Conservation (phyloP, 225 moss, liverwort and hornwort species). For the Marchantia polymorpha region DNA sequence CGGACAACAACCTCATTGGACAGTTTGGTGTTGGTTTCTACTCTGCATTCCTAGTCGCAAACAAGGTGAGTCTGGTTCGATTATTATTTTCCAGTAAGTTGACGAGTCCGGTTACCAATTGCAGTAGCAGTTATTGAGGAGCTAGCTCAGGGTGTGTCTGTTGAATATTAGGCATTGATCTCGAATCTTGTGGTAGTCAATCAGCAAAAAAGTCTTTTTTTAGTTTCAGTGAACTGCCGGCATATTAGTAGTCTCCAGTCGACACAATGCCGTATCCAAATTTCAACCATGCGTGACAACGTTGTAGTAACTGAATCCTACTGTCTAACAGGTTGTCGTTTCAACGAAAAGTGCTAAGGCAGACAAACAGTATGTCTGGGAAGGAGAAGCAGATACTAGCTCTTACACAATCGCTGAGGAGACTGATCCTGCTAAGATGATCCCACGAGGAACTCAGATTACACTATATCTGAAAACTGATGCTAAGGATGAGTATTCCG, state of each 20-base stretch:
- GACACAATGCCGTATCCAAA: too few species aligned
- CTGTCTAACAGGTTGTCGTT: conserved; percentile 53
- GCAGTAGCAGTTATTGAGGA: too few species aligned
- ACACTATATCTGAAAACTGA: conserved; percentile 84
- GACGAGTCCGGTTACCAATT: too few species aligned
- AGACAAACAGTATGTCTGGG: conserved; percentile 86
- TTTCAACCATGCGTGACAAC: too few species aligned
- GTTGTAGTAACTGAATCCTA: too few species aligned
- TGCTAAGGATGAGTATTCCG: conserved; percentile 85
- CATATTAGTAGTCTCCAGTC: too few species aligned
- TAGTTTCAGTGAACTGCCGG: too few species aligned
- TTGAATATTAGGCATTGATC: too few species aligned
- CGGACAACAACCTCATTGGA: conserved; percentile 87
- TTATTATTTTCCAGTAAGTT: too few species aligned
- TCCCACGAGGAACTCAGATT: conserved; percentile 73
- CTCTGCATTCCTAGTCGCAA: conserved; percentile 84
- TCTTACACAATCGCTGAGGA: conserved; percentile 80
- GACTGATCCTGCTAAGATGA: conserved; percentile 56
- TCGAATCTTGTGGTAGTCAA: neutral
- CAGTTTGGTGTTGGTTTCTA: conserved; percentile 99
- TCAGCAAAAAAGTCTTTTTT: too few species aligned
- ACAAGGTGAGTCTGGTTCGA: conserved; percentile 47
- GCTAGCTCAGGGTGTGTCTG: too few species aligned
- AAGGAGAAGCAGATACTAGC: conserved; percentile 82
- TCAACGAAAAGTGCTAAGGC: conserved; percentile 76